Evolutionary conservation across 2,329 filamentous ascomycete genomes (phyloP).

Genomic region (Penicillium sp.): DNA sequence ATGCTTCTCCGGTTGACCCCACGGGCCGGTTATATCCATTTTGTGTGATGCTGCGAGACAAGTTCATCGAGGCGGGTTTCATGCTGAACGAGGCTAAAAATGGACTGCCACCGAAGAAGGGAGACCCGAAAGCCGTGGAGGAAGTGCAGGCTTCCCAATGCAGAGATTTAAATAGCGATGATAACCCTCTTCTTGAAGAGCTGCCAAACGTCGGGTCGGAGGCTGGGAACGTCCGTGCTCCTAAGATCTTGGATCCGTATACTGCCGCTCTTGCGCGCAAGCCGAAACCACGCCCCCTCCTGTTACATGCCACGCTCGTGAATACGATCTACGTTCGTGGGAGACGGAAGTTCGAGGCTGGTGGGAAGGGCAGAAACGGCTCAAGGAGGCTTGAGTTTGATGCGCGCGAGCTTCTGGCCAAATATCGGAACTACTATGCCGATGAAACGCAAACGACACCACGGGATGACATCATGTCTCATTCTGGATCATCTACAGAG

Average conservation of each 20-base stretch:
- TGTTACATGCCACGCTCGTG: conserved; percentile 80
- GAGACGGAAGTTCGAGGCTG: conserved; percentile 15
- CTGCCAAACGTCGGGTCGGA: conserved; percentile 10
- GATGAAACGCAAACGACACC: conserved; percentile 28
- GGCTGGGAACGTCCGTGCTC: not conserved
- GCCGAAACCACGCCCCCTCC: conserved; percentile 55
- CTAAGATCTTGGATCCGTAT: conserved; percentile 4
- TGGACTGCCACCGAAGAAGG: conserved; percentile 1
- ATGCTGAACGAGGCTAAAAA: conserved; percentile 33
- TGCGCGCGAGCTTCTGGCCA: conserved; percentile 34
- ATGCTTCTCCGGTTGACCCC: conserved; percentile 42
- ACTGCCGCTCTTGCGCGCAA: conserved; percentile 11
- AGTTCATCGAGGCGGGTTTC: conserved; percentile 48
- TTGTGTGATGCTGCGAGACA: conserved; percentile 41
- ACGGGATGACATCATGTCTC: conserved; percentile 4
- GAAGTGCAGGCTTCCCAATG: not conserved
- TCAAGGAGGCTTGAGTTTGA: conserved; percentile 51
- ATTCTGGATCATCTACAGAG: not conserved
- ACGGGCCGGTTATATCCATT: conserved; percentile 46
- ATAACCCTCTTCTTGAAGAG: conserved; percentile 13
- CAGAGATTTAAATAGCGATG: conserved; percentile 7
- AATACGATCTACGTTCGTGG: conserved; percentile 73
- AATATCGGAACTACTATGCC: conserved; percentile 38
- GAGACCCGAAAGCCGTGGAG: not conserved
- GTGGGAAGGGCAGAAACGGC: conserved; percentile 11